Evolutionary conservation across 2,329 filamentous ascomycete species (phyloP), one percentile per base, ranked within the genome.

Genomic region (Cladophialophora immunda): DNA sequence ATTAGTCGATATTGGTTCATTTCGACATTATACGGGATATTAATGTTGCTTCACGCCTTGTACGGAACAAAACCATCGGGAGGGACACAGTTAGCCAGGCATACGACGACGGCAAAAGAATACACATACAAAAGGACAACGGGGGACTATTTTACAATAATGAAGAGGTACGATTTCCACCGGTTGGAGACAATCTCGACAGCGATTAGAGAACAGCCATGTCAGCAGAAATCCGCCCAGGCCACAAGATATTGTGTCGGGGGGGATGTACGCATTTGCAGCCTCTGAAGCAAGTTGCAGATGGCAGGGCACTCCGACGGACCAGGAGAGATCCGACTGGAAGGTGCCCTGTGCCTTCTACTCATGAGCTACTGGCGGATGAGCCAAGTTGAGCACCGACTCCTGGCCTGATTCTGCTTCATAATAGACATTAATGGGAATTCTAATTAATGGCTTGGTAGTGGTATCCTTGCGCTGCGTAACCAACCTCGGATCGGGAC

Each of bases 41-140:
- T 65, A 58, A 56, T 65, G 27, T 61, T 61, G n/a, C 25, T 56
- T 57, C 50, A 41, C 29, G 38, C 32, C 50, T 38, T 54, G 25
- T 45, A 65, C 47, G 27, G 52, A 30, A 59, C 34, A 25, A 36
- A 52, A 27, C 17, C 52, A 61, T 38, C 13, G 52, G 57, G 25
- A 30, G 52, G 59, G 47, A 36, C 36, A 61, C n/a, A 13, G 27
- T 53, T 34, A 41, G 63, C 62, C 63, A 65, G 36, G 36, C 63
- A 65, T 62, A 65, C 52, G 62, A 64, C 38, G 32, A 64, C 41
- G 62, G 55, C 62, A 54, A 64, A 58, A n/a, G 34, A 45, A 64
- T 29, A 58, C 17, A 50, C 25, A 22, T 38, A 56, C 11, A 38
- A 32, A 56, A 30, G 55, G 25, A 22, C 34, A 19, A 29, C 17